Evolutionary conservation across 1,139 yeast genomes (phyloP).

Genomic region (Yamadazyma aaseri): DNA sequence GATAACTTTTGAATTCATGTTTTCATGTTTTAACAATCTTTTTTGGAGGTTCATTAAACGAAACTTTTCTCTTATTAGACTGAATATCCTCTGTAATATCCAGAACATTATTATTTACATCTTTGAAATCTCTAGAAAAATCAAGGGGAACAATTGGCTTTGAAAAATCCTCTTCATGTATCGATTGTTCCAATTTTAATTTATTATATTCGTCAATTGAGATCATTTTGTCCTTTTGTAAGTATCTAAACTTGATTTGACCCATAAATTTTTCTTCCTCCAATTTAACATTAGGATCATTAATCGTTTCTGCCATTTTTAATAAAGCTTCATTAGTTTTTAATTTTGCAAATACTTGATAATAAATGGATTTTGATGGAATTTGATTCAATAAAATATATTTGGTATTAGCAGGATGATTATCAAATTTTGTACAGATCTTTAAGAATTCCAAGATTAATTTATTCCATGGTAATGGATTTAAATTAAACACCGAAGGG

Average conservation of each 20-base stretch:
- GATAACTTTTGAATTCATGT: neutral
- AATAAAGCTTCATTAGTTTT: slow-evolving; percentile 56
- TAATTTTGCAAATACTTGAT: slow-evolving; percentile 55
- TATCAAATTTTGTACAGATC: slow-evolving; percentile 56
- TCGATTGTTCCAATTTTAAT: slow-evolving; percentile 9
- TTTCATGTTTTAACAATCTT: slow-evolving; percentile 1
- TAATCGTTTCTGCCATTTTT: slow-evolving; percentile 25
- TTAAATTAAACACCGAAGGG: slow-evolving; percentile 65
- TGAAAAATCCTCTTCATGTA: slow-evolving; percentile 1
- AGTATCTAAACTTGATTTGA: slow-evolving; percentile 30
- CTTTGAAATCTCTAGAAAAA: slow-evolving; percentile 4
- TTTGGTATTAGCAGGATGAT: slow-evolving; percentile 71
- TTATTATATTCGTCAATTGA: slow-evolving; percentile 20
- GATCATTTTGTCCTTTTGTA: slow-evolving; percentile 31
- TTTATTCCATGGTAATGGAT: slow-evolving; percentile 54
- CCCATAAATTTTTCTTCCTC: slow-evolving; percentile 20
- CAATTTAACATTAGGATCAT: slow-evolving; percentile 22
- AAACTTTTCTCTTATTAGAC: slow-evolving; percentile 10
- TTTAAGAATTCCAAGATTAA: slow-evolving; percentile 52
- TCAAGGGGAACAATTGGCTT: slow-evolving; percentile 2
- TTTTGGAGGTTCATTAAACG: slow-evolving; percentile 5
- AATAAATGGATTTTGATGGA: slow-evolving; percentile 72
- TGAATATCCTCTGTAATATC: too few relatives aligned
- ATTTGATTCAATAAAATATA: slow-evolving; percentile 74
- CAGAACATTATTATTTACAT: slow-evolving; percentile 1